Evolutionary conservation across 225 moss, liverwort and hornwort species (phyloP).

Genomic region (Ulota crispa): DNA sequence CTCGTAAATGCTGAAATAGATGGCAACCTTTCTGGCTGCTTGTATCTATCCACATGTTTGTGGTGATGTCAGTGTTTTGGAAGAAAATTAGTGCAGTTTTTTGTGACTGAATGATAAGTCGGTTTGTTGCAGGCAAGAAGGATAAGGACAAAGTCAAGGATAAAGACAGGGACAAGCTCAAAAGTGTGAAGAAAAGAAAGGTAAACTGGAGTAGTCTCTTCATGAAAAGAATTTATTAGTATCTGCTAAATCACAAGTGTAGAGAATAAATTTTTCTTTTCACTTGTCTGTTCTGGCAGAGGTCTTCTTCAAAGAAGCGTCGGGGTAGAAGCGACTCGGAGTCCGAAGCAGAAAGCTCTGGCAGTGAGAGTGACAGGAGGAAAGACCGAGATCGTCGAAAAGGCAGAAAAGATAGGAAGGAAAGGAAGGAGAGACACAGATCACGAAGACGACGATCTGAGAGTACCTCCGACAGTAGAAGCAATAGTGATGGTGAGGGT

Average conservation of each 20-base stretch:
- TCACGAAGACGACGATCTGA: conserved; percentile 76
- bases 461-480: conserved; percentile 77
- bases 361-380: conserved; percentile 78
- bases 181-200: conserved; percentile 83
- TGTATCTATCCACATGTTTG: conserved; percentile 2
- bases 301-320: conserved; percentile 78
- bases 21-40: background rate
- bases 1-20: background rate
- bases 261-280: background rate
- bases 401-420: conserved; percentile 71
- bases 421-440: conserved; percentile 76
- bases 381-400: conserved; percentile 78
- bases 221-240: background rate
- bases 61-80: conserved; percentile 13
- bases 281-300: conserved; percentile 50
- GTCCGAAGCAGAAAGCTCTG: conserved; percentile 76
- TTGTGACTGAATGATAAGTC: conserved; percentile 18
- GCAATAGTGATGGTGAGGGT: conserved; percentile 69
- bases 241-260: background rate
- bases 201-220: conserved; percentile 28
- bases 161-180: conserved; percentile 82
- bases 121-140: conserved; percentile 67
- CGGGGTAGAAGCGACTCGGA: conserved; percentile 77
- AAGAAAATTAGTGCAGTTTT: conserved; percentile 4
- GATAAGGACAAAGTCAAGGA: conserved; percentile 84